phyloP scores from a whole-genome alignment of 371 early-diverging fungal species.

The Mortierella sp. region DNA sequence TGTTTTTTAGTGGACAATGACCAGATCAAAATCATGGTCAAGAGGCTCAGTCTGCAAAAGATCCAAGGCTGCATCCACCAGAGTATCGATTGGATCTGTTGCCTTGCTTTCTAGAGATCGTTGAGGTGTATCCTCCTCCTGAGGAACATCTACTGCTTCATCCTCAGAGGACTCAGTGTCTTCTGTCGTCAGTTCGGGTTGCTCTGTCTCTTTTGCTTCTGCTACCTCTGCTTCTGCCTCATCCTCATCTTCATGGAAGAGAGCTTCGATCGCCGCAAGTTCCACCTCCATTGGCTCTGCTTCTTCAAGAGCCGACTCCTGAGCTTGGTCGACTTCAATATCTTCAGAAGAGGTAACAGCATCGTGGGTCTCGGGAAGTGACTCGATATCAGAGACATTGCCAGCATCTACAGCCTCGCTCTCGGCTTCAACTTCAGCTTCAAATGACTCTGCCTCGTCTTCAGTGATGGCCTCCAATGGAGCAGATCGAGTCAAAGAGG shows the following conservation, averaged over 20 bases:
- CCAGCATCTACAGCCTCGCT: conserved; percentile 13
- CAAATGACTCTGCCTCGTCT: conserved; percentile 8
- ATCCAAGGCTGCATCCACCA: conserved; percentile 27
- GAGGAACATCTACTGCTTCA: not conserved
- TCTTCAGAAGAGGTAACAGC: not conserved
- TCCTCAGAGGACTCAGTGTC: conserved; percentile 17
- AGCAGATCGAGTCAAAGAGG: not conserved
- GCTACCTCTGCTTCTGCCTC: too few relatives aligned
- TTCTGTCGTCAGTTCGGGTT: conserved; percentile 12
- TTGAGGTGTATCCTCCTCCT: not conserved
- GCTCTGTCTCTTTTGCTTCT: too few relatives aligned
- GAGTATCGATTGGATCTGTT: conserved; percentile 27
- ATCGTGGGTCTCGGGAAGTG: conserved; percentile 23
- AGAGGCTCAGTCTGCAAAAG: conserved; percentile 9
- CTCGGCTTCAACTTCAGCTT: conserved; percentile 8
- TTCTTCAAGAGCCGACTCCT: not conserved
- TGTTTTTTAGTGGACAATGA: conserved; percentile 4
- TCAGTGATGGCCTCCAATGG: conserved; percentile 9
- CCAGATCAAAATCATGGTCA: conserved; percentile 27
- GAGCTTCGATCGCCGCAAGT: not conserved
- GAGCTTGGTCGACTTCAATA: not conserved
- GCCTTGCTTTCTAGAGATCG: not conserved
- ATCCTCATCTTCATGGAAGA: too few relatives aligned
- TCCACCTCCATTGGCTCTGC: conserved; percentile 4
- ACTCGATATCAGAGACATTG: conserved; percentile 38